These are phyloP conservation scores for Metschnikowia amazonensis DNA, from an alignment of 805 yeast genomes.

Conservation along the genomic window DNA sequence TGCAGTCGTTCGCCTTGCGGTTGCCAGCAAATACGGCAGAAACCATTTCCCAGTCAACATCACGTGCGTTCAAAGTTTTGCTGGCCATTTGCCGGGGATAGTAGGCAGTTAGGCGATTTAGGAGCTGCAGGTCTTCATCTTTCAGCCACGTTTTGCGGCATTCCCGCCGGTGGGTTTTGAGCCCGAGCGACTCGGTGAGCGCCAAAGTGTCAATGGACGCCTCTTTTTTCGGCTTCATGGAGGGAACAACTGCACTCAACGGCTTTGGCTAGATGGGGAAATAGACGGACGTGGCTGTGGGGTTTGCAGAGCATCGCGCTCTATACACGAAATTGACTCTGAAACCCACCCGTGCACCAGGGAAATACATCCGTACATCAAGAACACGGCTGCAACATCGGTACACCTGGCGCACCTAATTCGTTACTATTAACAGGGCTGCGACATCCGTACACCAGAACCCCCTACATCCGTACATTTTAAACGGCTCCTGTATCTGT, in stretches of 20 bases:
- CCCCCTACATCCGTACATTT: no score
- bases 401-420: no score
- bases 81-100: constrained; percentile 20
- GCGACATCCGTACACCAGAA: no score
- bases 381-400: no score
- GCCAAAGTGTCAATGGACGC: constrained; percentile 47
- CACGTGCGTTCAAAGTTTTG: constrained; percentile 31
- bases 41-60: constrained; percentile 60
- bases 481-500: no score
- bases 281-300: not conserved
- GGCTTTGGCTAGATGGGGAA: no score
- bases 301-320: not conserved
- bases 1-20: constrained; percentile 75
- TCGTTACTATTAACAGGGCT: no score
- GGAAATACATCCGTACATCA: no score
- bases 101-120: constrained; percentile 37
- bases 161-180: constrained; percentile 63
- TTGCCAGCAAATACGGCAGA: constrained; percentile 40
- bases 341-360: not conserved
- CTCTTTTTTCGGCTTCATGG: constrained; percentile 8
- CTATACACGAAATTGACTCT: not conserved
- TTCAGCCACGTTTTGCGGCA: constrained; percentile 70
- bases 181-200: constrained; percentile 69
- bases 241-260: not conserved
- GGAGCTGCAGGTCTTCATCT: constrained; percentile 62